Base-by-base conservation (phyloP, 2,329 filamentous ascomycete genomes). In the Aspergillus fructus region DNA sequence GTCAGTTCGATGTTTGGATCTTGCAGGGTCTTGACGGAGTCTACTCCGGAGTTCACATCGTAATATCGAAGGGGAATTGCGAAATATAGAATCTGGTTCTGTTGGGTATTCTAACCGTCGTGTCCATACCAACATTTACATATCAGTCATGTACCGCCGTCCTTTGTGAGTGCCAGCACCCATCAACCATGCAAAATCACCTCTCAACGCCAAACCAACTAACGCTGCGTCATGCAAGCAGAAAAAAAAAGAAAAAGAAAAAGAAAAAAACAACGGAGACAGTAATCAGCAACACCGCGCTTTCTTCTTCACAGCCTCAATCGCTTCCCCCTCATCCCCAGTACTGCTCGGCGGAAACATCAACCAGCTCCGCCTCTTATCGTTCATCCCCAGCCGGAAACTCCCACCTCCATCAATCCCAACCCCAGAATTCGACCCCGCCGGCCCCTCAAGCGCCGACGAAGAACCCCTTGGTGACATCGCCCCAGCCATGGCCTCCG, bases 351-450 rank as follows among this genome's bases (percentile, higher is more conserved):
- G 79, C 3, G 84, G 81, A 60, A 88, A 81, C 0, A 85, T 84
- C 49, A 89, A 73, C 87, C 87, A 89, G 69, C 85, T 88, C 62
- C 83, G 77, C 63, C 86, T 76, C 74, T 88, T 88, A 68, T 88
- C 85, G 1, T 82, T 83, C 53, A 76, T 66, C 1, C 82, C 82
- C 5, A 86, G 63, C 30, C 85, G 76, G 64, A 89, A 88, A 67
- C 84, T 88, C 0, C 85, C 84, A 40, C 77, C 81, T 0, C 76
- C 77, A 33, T 77, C 71, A 4, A 75, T 60, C 68, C 71, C 74
- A 21, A 75, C 74, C 55, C 84, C 82, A 59, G 82, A 82, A 63
- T 83, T 64, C 50, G 71, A 74, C 41, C 65, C 68, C 52, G 41
- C 13, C 5, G 49, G 40, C 3, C 39, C 30, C 30, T n/a, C 62